Percentiles rank a stretch among this genome's conserved stretches.
Conservation (phyloP, 805 yeast species). For the Suhomyces prunicola region DNA sequence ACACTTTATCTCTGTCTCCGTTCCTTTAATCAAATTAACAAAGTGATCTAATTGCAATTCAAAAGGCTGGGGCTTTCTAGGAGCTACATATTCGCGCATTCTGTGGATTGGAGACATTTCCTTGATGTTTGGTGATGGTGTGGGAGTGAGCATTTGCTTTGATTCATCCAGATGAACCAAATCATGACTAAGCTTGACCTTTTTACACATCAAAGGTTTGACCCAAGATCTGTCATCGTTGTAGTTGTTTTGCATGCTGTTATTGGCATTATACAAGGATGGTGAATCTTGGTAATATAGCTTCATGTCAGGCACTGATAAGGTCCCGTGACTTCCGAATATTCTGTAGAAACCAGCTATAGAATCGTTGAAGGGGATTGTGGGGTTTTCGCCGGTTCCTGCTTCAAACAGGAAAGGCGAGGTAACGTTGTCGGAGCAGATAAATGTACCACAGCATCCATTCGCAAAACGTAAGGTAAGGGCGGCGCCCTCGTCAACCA, state of each 20-base stretch:
- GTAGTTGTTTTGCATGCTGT: conserved; percentile 9
- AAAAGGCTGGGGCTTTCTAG: conserved; percentile 24
- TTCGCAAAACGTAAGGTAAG: conserved; percentile 28
- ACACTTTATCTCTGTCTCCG: conserved; percentile 27
- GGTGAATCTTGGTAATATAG: conserved; percentile 25
- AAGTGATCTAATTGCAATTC: conserved; percentile 38
- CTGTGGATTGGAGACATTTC: conserved; percentile 17
- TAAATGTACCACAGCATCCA: conserved; percentile 36
- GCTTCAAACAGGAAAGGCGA: conserved; percentile 38
- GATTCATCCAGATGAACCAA: conserved; percentile 3
- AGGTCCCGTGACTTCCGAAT: conserved; percentile 38
- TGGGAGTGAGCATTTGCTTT: conserved; percentile 24
- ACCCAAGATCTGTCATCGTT: conserved; percentile 26
- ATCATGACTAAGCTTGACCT: conserved; percentile 15
- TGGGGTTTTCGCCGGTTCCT: conserved; percentile 41
- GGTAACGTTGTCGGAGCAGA: conserved; percentile 36
- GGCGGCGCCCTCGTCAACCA: conserved; percentile 40
- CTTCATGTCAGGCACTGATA: conserved; percentile 36
- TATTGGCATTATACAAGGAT: conserved; percentile 1
- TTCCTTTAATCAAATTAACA: conserved; percentile 30
- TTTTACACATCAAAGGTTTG: conserved; percentile 22
- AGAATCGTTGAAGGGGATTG: conserved; percentile 27
- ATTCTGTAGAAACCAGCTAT: conserved; percentile 34
- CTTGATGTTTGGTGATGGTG: conserved; percentile 27
- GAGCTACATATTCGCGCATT: conserved; percentile 1